Evolutionary conservation across 768 basidiomycete species (phyloP).

Genomic region (Termitomyces eurrhizus): DNA sequence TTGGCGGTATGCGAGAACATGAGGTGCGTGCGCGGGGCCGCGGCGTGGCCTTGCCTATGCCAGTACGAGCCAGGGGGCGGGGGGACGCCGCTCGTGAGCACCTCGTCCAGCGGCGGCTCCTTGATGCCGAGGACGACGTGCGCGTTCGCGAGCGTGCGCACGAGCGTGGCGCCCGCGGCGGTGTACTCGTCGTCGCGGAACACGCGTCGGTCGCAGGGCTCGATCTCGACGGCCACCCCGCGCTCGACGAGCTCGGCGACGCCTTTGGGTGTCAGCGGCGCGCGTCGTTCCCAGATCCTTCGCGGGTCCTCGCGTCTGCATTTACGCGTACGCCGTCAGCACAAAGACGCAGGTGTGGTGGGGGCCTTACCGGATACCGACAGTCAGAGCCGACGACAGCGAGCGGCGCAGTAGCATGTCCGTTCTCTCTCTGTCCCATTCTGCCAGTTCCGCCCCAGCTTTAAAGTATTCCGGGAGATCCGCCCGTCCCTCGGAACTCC

Average conservation of each 20-base stretch:
- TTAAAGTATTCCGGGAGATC: background rate
- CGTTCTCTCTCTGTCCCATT: no score
- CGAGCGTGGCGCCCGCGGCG: slow-evolving; percentile 65
- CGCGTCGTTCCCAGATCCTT: background rate
- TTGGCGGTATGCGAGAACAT: slow-evolving; percentile 95
- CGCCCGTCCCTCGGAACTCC: no score
- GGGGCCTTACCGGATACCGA: background rate
- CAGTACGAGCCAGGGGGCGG: slow-evolving; percentile 24
- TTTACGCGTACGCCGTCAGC: no score
- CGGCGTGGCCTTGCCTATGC: background rate
- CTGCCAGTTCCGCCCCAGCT: background rate
- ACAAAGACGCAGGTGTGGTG: no score
- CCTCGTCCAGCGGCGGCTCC: slow-evolving; percentile 56
- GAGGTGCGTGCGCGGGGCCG: slow-evolving; percentile 59
- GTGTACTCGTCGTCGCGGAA: slow-evolving; percentile 59
- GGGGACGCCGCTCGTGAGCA: slow-evolving; percentile 34
- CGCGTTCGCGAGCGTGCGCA: slow-evolving; percentile 31
- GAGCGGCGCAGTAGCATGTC: background rate
- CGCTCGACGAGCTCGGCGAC: background rate
- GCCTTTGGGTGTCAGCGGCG: background rate
- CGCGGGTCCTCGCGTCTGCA: background rate
- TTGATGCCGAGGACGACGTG: slow-evolving; percentile 88
- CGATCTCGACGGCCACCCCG: background rate
- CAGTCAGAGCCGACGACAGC: background rate
- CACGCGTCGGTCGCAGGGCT: slow-evolving; percentile 44